Conservation (phyloP, 1,139 yeast species). For the Candida tetrigidarum region DNA sequence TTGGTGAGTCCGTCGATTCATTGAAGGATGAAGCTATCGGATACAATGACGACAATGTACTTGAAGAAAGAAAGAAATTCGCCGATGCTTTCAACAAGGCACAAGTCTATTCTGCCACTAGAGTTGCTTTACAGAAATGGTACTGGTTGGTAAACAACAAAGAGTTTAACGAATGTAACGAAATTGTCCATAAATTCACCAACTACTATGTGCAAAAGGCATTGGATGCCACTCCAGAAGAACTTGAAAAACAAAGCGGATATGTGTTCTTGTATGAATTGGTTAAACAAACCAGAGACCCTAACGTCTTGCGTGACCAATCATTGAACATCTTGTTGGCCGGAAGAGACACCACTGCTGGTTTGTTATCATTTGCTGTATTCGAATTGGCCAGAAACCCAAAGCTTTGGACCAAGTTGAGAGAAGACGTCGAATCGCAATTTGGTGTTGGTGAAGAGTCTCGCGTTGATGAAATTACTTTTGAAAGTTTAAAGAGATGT, state of each 20-base stretch:
- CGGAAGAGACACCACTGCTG: constrained; percentile 54
- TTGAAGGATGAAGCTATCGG: constrained; percentile 36
- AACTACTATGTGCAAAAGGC: constrained; percentile 33
- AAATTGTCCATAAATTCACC: constrained; percentile 33
- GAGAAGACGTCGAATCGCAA: constrained; percentile 31
- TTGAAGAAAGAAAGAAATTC: constrained; percentile 26
- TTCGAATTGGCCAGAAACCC: constrained; percentile 48
- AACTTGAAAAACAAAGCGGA: constrained; percentile 31
- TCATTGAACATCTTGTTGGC: constrained; percentile 49
- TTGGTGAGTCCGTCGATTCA: constrained; percentile 38
- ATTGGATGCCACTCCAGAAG: constrained; percentile 27
- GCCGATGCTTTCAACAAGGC: constrained; percentile 34
- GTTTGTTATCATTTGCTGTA: constrained; percentile 45
- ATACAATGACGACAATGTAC: constrained; percentile 20
- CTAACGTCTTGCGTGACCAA: constrained; percentile 46
- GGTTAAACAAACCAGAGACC: constrained; percentile 49
- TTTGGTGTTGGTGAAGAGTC: constrained; percentile 25
- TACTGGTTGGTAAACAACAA: constrained; percentile 28
- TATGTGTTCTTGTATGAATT: constrained; percentile 49
- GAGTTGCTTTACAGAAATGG: constrained; percentile 33
- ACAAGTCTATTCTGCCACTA: constrained; percentile 31
- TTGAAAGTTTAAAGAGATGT: constrained; percentile 50
- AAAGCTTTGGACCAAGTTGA: constrained; percentile 35
- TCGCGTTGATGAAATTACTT: constrained; percentile 18
- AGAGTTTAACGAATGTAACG: constrained; percentile 24